Base-by-base conservation (phyloP, 2,329 filamentous ascomycete species). In the Aspergillus neotritici region DNA sequence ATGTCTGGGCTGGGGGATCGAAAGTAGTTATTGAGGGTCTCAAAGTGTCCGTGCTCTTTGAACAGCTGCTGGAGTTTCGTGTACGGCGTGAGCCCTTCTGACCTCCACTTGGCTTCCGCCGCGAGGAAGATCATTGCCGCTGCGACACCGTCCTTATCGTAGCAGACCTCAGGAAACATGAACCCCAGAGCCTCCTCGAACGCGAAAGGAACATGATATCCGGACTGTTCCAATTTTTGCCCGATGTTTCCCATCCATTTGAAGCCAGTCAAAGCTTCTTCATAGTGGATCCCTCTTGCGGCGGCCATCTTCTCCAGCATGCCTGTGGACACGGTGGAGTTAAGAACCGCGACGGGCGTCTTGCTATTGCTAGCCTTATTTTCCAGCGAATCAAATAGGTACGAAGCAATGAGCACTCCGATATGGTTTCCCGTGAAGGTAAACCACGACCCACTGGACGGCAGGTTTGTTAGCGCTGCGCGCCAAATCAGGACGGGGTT, bases 141-240 rank as follows among this genome's bases (percentile, higher is more conserved):
- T 5, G 77, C 73, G 43, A 84, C 75, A 3, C 79, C 80, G 57
- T 84, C 80, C 54, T 84, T 84, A 61, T 84, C 80, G 51, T 78
- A 75, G 31, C 79, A 79, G 1, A 82, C 75, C 6, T 71, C 63
- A 0, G 79, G 72, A 42, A 83, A 80, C 80, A 83, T 83, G 60
- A 82, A 84, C 1, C 80, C 80, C 15, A 84, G 72, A 6, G 80
- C 80, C 62, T 84, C 80, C 61, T 84, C 80, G 51, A 79, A 84
- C 1, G 79, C 79, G 54, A 76, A 83, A 0, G 72, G 65, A 1
- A 77, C 72, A 15, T 72, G 65, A 51, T 75, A 76, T 16, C 75
- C 77, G 42, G 66, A 55, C 3, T 58, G 53, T 43, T 73, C 66
- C 2, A 82, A 68, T n/a, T 73, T 65, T 13, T 73, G 71, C 2